Base-by-base conservation (phyloP, 2,329 filamentous ascomycete species). In the Trichothecium roseum region DNA sequence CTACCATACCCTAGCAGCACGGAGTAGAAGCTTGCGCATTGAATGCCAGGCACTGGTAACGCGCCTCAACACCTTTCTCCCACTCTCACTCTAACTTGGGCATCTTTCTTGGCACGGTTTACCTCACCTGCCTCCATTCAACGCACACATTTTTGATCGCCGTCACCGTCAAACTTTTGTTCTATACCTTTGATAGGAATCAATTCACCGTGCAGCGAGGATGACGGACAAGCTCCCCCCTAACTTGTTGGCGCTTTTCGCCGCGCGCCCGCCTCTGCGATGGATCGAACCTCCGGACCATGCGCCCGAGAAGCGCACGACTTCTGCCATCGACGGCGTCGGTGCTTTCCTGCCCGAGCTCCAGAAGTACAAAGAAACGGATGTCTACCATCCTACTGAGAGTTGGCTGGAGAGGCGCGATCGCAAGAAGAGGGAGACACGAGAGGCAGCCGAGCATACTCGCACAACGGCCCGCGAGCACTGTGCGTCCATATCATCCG, bases 211-310 rank as follows among this genome's bases (percentile, higher is more conserved):
- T 24, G 20, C 20, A 10, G 10, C 6, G 10, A 24, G 39, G 42
- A 98, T 96, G 91, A 96, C 91, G 34, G 89, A 95, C 71, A 91
- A 93, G 63, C 81, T 98, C 15, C 89, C 91, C 39, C 85, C 84
- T 37, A 89, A 94, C 56, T 74, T 96, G 40, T 73, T 96, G 50
- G 84, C 84, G 62, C 84, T 96, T 47, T 98, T 98, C 66, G 84
- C 89, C 63, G 85, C 91, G 55, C 84, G 91, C 40, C 91, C 91
- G 49, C 83, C 89, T 40, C 67, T 96, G 55, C 83, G 87, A 60
- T 96, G 85, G 72, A 78, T 94, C 41, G 81, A 83, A 41, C 84
- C 87, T 6, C 69, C 73, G 48, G 89, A 96, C 61, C 71, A 84
- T 56, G 76, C 88, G 42, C 82, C 88, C 9, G 85, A 91, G 60